Base-by-base conservation (phyloP, 2,329 filamentous ascomycete genomes). In the Rhynchosporium secalis region DNA sequence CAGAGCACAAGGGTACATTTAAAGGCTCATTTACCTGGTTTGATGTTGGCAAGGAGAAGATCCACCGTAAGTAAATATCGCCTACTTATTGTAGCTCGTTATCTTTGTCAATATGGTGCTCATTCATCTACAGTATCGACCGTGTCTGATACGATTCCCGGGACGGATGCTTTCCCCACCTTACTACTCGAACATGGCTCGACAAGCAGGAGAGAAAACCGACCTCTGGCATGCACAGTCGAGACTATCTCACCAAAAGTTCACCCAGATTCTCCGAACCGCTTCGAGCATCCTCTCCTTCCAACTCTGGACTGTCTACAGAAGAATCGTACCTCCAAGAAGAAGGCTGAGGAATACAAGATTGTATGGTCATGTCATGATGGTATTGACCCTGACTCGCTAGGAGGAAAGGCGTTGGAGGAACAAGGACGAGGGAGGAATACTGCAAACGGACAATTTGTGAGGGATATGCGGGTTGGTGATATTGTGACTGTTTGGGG, bases 401-500 rank as follows among this genome's bases (percentile, higher is more conserved):
- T 73, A 2, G 78, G 72, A 2, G 78, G 72, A 0, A 70, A 76
- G 20, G 71, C 71, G 2, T 54, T 74, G 12, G 72, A 72, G 0
- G 68, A 74, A 1, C 28, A 71, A 1, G 86, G 85, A 0, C 78
- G 84, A 0, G 85, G 85, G 1, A 71, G 69, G 26, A 78, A 70
- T 3, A 84, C 82, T 0, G 80, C 75, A 0, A 78, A 80, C 57
- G 86, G 86, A 1, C 74, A 79, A 43, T 87, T 86, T 71, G 80
- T 88, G 40, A 79, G 81, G 15, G 76, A 74, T 51, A 70, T 88
- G 66, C 80, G 78, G 66, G 66, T 85, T n/a, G 86, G 86, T 0
- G 86, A 88, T 66, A 79, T 85, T 20, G 74, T 88, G 10, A 87
- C 84, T 0, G 69, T 88, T 1, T 88, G 85, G 85, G 84, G 76